Conservation (phyloP, 768 basidiomycete genomes). For the Termitomyces sp. region DNA sequence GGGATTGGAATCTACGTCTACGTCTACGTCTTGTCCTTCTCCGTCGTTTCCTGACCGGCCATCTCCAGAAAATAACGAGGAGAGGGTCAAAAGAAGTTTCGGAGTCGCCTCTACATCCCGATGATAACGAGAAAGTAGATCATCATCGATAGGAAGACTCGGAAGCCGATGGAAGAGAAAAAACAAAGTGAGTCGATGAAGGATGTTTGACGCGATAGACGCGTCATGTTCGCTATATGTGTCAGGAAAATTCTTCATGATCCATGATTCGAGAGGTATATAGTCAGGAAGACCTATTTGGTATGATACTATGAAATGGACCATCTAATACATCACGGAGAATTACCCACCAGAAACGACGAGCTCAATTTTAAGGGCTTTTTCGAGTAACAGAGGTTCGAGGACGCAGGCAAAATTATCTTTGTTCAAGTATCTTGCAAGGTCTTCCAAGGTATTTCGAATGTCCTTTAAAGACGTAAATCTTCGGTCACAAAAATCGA, state of each 20-base stretch:
- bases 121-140: conserved; percentile 2
- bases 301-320: background rate
- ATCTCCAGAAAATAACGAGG: background rate
- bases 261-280: conserved; percentile 17
- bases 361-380: conserved; percentile 19
- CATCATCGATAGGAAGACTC: background rate
- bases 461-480: conserved; percentile 17
- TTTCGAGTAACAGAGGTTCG: conserved; percentile 16
- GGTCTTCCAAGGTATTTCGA: conserved; percentile 15
- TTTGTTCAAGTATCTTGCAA: conserved; percentile 17
- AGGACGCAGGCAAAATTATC: conserved; percentile 18
- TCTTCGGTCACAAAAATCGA: conserved; percentile 15
- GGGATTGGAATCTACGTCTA: background rate
- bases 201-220: conserved; percentile 10
- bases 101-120: conserved; percentile 5
- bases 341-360: conserved; percentile 19
- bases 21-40: background rate
- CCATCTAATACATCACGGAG: conserved; percentile 2
- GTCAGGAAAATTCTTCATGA: conserved; percentile 28
- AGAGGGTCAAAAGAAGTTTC: conserved; percentile 6
- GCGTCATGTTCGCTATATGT: conserved; percentile 1
- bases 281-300: conserved; percentile 10
- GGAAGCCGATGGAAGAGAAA: conserved; percentile 1
- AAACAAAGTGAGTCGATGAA: conserved; percentile 4
- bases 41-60: background rate